Percentiles rank a stretch among this genome's conserved stretches.
phyloP scores from a whole-genome alignment of 345 rosid genomes.

The Luvunga scandens region DNA sequence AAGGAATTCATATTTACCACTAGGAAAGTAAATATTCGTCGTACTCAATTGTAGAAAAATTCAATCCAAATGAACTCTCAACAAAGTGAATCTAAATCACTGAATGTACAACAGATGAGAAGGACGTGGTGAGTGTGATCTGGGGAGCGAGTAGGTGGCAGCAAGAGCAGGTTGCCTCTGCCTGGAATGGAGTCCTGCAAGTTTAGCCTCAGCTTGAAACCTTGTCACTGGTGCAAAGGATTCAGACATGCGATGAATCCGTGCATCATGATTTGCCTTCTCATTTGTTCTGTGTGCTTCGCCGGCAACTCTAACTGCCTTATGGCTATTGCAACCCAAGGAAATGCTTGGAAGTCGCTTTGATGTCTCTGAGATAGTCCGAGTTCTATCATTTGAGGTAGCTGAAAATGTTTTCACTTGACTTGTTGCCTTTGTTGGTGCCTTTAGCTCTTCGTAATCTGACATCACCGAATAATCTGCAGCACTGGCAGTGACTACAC shows the following conservation, averaged over 20 bases:
- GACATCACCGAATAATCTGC: constrained; percentile 67
- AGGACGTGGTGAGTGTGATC: constrained; percentile 29
- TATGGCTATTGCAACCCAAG: constrained; percentile 71
- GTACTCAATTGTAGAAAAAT: background rate
- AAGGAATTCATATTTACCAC: background rate
- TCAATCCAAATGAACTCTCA: background rate
- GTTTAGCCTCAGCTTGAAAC: constrained; percentile 43
- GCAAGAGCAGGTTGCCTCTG: constrained; percentile 22
- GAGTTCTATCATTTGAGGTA: constrained; percentile 21
- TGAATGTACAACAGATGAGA: constrained; percentile 38
- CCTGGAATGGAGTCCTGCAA: constrained; percentile 31
- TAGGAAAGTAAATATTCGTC: background rate
- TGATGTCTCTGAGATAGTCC: constrained; percentile 24
- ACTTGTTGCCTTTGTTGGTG: constrained; percentile 22
- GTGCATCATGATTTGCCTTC: constrained; percentile 27
- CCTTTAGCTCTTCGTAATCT: constrained; percentile 52
- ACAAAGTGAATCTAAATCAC: constrained; percentile 11
- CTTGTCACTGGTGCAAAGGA: constrained; percentile 32
- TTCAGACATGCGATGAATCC: constrained; percentile 20
- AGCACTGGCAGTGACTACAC: constrained; percentile 80
- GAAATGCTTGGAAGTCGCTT: constrained; percentile 38
- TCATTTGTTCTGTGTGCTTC: constrained; percentile 43
- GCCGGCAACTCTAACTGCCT: constrained; percentile 60
- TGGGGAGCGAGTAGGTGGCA: constrained; percentile 33
- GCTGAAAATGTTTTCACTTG: constrained; percentile 26